phyloP scores from a whole-genome alignment of 2,329 filamentous ascomycete species.

The Ophiosphaerella narmari region DNA sequence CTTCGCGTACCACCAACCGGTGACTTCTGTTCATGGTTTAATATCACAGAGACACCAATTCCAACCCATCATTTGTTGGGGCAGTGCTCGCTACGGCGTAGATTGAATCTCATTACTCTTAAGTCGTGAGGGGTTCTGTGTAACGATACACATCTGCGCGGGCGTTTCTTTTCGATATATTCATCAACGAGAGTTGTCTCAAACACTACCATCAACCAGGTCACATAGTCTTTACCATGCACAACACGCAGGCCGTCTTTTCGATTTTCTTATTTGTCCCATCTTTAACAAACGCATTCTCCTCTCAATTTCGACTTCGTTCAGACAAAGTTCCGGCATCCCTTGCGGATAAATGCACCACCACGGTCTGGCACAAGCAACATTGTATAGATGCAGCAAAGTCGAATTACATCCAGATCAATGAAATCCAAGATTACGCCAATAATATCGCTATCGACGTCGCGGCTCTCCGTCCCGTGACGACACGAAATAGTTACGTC shows the following conservation, averaged over 20 bases:
- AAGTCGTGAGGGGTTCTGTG: neutral
- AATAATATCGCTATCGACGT: constrained; percentile 19
- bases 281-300: neutral
- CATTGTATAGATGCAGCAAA: neutral
- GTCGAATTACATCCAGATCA: constrained; percentile 20
- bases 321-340: neutral
- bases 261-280: constrained; percentile 4
- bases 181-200: neutral
- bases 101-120: neutral
- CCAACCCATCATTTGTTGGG: neutral
- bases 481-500: constrained; percentile 16
- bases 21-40: constrained; percentile 2
- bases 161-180: neutral
- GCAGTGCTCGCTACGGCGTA: constrained; percentile 8
- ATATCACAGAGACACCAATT: constrained; percentile 7
- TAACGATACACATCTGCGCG: neutral
- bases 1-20: constrained; percentile 7
- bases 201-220: no score
- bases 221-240: constrained; percentile 8
- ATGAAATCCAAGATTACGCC: constrained; percentile 13
- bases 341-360: constrained; percentile 17
- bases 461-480: constrained; percentile 9
- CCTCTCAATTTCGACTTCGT: constrained; percentile 1
- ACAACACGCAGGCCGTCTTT: constrained; percentile 9
- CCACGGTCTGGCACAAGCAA: constrained; percentile 23